Evolutionary conservation across 2,329 filamentous ascomycete species (phyloP).

Genomic region (Bisporella sp.): DNA sequence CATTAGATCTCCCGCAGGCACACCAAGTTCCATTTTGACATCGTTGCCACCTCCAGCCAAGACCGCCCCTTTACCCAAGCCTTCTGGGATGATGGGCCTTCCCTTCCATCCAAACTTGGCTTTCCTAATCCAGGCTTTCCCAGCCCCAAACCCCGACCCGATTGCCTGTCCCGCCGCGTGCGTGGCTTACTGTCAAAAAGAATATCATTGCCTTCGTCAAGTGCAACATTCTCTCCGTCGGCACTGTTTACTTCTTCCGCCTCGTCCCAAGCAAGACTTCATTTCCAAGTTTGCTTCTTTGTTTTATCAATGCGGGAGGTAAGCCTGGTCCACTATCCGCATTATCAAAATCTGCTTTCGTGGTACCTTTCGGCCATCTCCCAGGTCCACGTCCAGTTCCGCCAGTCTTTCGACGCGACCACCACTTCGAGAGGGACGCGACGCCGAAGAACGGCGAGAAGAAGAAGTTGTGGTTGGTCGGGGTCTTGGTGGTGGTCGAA

Average conservation of each 20-base stretch:
- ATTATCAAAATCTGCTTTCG: slow-evolving; percentile 62
- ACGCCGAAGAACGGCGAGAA: slow-evolving; percentile 13
- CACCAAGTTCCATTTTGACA: slow-evolving; percentile 28
- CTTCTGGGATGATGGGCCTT: not conserved
- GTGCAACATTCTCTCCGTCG: slow-evolving; percentile 13
- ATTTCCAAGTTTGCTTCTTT: slow-evolving; percentile 24
- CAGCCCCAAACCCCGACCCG: slow-evolving; percentile 17
- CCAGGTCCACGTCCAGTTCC: slow-evolving; percentile 59
- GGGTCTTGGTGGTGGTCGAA: slow-evolving; percentile 14
- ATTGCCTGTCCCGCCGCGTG: slow-evolving; percentile 14
- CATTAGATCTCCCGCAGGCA: slow-evolving; percentile 9
- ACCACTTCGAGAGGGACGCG: slow-evolving; percentile 23
- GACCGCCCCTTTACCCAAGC: slow-evolving; percentile 12
- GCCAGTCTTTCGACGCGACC: slow-evolving; percentile 48
- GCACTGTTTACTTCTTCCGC: slow-evolving; percentile 14
- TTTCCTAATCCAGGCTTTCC: slow-evolving; percentile 21
- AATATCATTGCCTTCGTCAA: slow-evolving; percentile 16
- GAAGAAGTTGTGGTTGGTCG: slow-evolving; percentile 22
- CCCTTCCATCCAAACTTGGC: slow-evolving; percentile 5
- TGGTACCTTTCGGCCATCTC: slow-evolving; percentile 61
- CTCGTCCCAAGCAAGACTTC: slow-evolving; percentile 25
- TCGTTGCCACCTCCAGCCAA: slow-evolving; percentile 12
- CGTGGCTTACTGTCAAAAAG: slow-evolving; percentile 18
- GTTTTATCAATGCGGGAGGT: slow-evolving; percentile 39
- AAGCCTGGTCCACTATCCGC: slow-evolving; percentile 58